Conservation (phyloP, 108 stramenopile genomes). For the Skeletonema marinoi region DNA sequence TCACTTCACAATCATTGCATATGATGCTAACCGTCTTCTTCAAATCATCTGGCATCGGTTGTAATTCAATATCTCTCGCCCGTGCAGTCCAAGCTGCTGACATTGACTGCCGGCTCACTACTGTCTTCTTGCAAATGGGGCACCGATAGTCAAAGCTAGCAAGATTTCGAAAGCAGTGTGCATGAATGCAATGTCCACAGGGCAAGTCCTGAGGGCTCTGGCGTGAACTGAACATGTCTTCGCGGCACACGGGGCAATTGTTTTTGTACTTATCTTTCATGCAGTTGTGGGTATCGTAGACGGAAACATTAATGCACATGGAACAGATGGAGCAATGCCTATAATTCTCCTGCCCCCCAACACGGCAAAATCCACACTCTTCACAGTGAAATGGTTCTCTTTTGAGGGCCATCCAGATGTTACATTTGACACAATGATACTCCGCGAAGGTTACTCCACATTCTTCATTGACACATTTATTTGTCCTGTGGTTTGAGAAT, state of each 20-base stretch:
- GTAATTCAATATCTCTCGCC: constrained; percentile 82
- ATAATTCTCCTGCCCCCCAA: constrained; percentile 47
- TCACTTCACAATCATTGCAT: constrained; percentile 87
- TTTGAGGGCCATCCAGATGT: constrained; percentile 47
- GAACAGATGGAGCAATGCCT: constrained; percentile 43
- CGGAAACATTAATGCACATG: constrained; percentile 45
- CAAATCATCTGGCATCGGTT: constrained; percentile 88
- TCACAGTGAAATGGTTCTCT: constrained; percentile 48
- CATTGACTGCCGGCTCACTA: constrained; percentile 72
- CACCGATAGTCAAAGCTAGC: constrained; percentile 89
- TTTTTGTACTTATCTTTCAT: constrained; percentile 59
- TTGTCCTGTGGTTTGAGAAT: constrained; percentile 20
- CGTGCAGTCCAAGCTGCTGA: constrained; percentile 82
- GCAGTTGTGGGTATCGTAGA: constrained; percentile 43
- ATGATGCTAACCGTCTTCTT: constrained; percentile 79
- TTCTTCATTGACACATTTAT: constrained; percentile 10
- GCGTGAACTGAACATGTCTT: constrained; percentile 53
- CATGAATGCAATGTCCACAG: constrained; percentile 89
- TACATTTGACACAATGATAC: constrained; percentile 47
- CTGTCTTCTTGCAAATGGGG: constrained; percentile 90
- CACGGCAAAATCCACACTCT: constrained; percentile 54
- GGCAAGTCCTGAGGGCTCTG: constrained; percentile 87
- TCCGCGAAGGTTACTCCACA: constrained; percentile 42
- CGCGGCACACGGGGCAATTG: constrained; percentile 56
- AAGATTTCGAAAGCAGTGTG: constrained; percentile 86